phyloP scores from a whole-genome alignment of 2,329 filamentous ascomycete genomes.

The Colletotrichum siamense region DNA sequence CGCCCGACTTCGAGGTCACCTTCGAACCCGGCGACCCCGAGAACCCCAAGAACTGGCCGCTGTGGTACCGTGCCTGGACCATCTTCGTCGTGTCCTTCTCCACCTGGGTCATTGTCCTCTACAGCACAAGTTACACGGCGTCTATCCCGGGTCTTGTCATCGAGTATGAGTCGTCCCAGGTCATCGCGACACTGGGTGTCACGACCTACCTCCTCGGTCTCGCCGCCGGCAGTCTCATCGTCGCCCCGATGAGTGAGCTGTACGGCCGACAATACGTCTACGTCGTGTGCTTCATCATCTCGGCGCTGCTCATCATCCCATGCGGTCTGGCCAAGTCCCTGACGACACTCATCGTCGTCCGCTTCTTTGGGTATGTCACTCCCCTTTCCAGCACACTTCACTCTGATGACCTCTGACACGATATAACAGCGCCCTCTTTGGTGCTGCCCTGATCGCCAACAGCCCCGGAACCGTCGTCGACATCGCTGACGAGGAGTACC shows the following conservation, averaged over 20 bases:
- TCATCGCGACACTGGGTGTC: constrained; percentile 74
- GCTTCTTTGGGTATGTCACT: constrained; percentile 69
- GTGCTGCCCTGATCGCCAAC: constrained; percentile 83
- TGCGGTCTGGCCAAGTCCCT: constrained; percentile 73
- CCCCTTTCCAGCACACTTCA: constrained; percentile 21
- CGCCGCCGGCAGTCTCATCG: constrained; percentile 72
- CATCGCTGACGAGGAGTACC: constrained; percentile 79
- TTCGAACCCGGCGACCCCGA: constrained; percentile 68
- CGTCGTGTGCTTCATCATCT: constrained; percentile 66
- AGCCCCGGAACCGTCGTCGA: constrained; percentile 84
- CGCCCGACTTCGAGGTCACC: constrained; percentile 74
- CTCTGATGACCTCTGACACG: neutral
- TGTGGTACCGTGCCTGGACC: constrained; percentile 50
- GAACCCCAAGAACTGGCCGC: constrained; percentile 73
- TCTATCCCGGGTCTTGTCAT: constrained; percentile 71
- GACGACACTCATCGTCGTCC: constrained; percentile 69
- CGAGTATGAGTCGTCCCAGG: constrained; percentile 67
- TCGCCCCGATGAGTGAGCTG: constrained; percentile 77
- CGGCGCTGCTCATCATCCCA: constrained; percentile 73
- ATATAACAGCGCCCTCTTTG: constrained; percentile 55
- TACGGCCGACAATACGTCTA: constrained; percentile 75
- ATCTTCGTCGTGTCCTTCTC: constrained; percentile 51
- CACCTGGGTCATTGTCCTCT: constrained; percentile 65
- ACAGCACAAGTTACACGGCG: constrained; percentile 81
- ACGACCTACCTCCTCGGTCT: constrained; percentile 81